Conservation (phyloP, 192 early-diverging fungal species). For the Geosiphon pyriformis region DNA sequence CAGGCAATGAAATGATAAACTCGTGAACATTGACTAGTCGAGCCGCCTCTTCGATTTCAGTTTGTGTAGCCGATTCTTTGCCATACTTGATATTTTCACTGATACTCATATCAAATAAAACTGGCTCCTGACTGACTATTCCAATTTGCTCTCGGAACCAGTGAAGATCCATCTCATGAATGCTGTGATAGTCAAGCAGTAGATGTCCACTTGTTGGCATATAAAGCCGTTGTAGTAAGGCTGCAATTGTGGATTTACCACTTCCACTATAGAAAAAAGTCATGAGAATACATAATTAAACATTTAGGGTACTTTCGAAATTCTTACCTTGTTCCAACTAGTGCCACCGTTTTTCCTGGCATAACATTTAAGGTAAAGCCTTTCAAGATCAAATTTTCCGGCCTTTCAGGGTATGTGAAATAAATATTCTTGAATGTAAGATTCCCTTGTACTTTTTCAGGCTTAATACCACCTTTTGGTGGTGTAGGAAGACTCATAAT, state of each 20-base stretch:
- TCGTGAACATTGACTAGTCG: constrained; percentile 66
- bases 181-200: constrained; percentile 51
- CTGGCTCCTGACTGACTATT: constrained; percentile 69
- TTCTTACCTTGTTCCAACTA: constrained; percentile 22
- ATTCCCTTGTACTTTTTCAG: constrained; percentile 33
- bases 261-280: constrained; percentile 54
- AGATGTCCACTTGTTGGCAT: constrained; percentile 54
- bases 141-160: constrained; percentile 61
- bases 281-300: too few relatives aligned
- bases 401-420: constrained; percentile 66
- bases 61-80: constrained; percentile 48
- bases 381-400: constrained; percentile 47
- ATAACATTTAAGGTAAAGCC: constrained; percentile 47
- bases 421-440: constrained; percentile 53
- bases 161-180: constrained; percentile 48
- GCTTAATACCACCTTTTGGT: not conserved
- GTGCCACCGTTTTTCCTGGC: constrained; percentile 37
- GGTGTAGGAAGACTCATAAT: constrained; percentile 1
- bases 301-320: too few relatives aligned
- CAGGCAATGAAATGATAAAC: constrained; percentile 52
- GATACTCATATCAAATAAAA: constrained; percentile 63
- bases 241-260: constrained; percentile 62
- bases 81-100: constrained; percentile 69
- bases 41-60: constrained; percentile 63
- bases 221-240: constrained; percentile 69